Percentiles rank a stretch among this genome's conserved stretches.
phyloP scores from a whole-genome alignment of 2,329 filamentous ascomycete genomes.

The Talaromyces sp. region DNA sequence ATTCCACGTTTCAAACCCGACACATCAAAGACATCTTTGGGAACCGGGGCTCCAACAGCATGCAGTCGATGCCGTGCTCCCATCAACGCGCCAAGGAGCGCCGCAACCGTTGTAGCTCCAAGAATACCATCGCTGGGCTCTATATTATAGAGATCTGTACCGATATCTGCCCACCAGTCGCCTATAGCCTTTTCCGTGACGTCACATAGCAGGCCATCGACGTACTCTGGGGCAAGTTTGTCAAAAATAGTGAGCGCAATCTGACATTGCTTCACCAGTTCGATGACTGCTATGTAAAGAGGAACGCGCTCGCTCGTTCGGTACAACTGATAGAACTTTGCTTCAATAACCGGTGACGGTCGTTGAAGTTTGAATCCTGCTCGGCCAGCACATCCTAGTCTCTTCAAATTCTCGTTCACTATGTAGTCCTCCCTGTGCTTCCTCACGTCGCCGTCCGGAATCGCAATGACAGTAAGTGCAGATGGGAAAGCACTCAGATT shows the following conservation, averaged over 20 bases:
- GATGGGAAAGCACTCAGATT: constrained; percentile 91
- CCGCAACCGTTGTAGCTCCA: constrained; percentile 85
- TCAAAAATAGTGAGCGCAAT: constrained; percentile 82
- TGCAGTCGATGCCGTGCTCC: constrained; percentile 86
- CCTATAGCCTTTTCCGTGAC: constrained; percentile 83
- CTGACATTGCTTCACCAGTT: constrained; percentile 88
- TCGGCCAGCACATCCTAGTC: constrained; percentile 84
- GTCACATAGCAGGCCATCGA: constrained; percentile 89
- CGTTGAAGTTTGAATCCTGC: constrained; percentile 75
- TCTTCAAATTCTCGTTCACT: constrained; percentile 90
- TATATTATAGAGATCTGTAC: constrained; percentile 83
- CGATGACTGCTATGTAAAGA: constrained; percentile 71
- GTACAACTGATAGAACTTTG: constrained; percentile 90
- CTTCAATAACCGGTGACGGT: constrained; percentile 74
- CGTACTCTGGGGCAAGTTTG: constrained; percentile 80
- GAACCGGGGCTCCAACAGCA: constrained; percentile 74
- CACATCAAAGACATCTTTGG: constrained; percentile 89
- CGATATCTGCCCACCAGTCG: constrained; percentile 95
- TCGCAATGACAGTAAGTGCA: constrained; percentile 81
- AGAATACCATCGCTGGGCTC: constrained; percentile 91
- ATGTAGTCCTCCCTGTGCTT: constrained; percentile 80
- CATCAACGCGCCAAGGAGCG: constrained; percentile 79
- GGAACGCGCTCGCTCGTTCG: constrained; percentile 77
- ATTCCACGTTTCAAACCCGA: constrained; percentile 77
- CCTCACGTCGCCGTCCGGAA: constrained; percentile 79